phyloP scores from a whole-genome alignment of 164 flowering plant genomes.

The Macadamia tetraphylla region DNA sequence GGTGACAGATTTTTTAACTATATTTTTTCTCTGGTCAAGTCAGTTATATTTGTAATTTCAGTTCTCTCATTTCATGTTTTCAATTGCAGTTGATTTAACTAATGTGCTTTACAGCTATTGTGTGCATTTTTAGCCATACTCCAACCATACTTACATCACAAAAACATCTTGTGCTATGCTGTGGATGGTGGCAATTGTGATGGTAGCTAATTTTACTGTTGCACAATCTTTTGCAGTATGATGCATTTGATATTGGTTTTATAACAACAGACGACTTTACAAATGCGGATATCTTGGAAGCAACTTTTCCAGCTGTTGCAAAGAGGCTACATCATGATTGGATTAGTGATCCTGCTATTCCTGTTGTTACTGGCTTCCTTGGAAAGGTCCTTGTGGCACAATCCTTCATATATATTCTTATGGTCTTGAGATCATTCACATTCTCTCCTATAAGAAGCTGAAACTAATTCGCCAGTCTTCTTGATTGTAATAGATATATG shows the following conservation, averaged over 20 bases:
- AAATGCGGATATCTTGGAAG: slow-evolving; percentile 75
- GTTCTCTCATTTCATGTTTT: too few relatives aligned
- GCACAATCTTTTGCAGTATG: slow-evolving; percentile 47
- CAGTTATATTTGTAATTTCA: too few relatives aligned
- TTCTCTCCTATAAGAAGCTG: too few relatives aligned
- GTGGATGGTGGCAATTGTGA: not conserved
- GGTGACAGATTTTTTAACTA: too few relatives aligned
- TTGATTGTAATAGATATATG: not conserved
- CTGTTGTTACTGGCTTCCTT: slow-evolving; percentile 73
- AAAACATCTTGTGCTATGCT: too few relatives aligned
- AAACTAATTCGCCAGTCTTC: not conserved
- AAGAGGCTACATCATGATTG: slow-evolving; percentile 57
- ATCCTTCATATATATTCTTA: not conserved
- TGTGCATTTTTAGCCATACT: too few relatives aligned
- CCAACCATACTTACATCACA: too few relatives aligned
- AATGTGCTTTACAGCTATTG: too few relatives aligned
- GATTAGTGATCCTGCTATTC: slow-evolving; percentile 63
- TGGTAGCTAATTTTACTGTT: slow-evolving; percentile 1
- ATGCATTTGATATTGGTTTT: slow-evolving; percentile 68
- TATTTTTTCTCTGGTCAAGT: too few relatives aligned
- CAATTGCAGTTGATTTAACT: too few relatives aligned
- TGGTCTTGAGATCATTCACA: too few relatives aligned
- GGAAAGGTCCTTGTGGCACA: slow-evolving; percentile 42
- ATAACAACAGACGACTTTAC: slow-evolving; percentile 81
- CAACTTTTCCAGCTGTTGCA: slow-evolving; percentile 78